Base-by-base conservation (phyloP, 108 stramenopile species). In the Nitzschia putrida region DNA sequence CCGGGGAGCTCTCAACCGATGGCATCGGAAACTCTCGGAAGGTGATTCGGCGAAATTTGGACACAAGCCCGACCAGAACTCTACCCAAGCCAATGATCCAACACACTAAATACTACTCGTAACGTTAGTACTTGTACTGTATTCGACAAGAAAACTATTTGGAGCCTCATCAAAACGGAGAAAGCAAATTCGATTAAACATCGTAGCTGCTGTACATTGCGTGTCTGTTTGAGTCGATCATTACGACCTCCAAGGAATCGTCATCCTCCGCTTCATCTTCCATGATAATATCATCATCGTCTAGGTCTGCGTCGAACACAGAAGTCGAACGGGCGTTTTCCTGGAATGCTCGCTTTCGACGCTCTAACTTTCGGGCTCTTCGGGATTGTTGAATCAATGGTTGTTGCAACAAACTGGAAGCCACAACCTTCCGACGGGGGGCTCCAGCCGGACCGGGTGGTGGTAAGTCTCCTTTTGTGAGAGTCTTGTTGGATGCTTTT, bases 281-380 rank as follows among this genome's bases (percentile, higher is more conserved):
- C 29, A 34, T 34, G 29, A 34, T 34, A 34, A 34, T 4, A 13
- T 42, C 41, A 16, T 72, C 71, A 43, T 72, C 71, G 9, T 68
- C 66, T 26, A 64, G 53, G 11, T 61, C 22, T 4, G 43, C 18
- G 39, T 76, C 68, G 25, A 76, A 58, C 11, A 69, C 68, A 11
- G 75, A 76, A 37, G 59, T 69, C 7, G 75, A 60, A 22, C 74
- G 57, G 8, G 74, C 66, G 13, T 25, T 73, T 53, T 66, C 57
- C 29, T 59, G 61, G 53, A 50, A 64, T 8, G 57, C 55, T 59
- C 44, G 42, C 23, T 63, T 63, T 63, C 61, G 61, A 44, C 44
- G n/a, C 50, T 66, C 49, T 29, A 14, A 1, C 39, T 60, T 58
- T 24, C 47, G 64, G 5, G 39, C 57, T 18, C 26, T 18, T 21